A percentile compares a stretch with the other conserved stretches of the same genome.
phyloP scores from a whole-genome alignment of 2,329 filamentous ascomycete species.

The Blastomyces parvus region DNA sequence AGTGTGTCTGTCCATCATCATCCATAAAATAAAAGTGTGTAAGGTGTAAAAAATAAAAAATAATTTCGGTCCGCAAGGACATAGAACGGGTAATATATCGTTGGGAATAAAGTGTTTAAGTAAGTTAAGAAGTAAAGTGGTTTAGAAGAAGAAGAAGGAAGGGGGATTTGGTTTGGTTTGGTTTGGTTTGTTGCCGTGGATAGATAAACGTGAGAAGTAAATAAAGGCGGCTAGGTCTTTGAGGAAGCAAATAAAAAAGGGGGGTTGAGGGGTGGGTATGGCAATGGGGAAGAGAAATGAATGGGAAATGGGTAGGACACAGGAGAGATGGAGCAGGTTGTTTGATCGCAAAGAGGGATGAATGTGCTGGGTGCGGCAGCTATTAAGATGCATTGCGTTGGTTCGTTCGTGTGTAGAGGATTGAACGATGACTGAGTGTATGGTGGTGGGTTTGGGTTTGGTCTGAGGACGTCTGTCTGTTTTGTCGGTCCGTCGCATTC shows the following conservation, averaged over 20 bases:
- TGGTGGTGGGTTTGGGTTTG: neutral
- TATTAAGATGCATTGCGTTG: neutral
- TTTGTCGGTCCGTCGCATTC: neutral
- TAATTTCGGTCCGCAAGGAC: neutral
- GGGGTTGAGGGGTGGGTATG: neutral
- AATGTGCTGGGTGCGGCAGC: neutral
- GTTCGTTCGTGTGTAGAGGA: neutral
- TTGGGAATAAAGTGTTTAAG: neutral
- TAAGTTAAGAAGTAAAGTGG: neutral
- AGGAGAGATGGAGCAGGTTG: neutral
- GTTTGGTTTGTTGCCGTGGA: no score
- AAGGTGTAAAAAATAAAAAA: no score
- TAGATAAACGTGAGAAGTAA: neutral
- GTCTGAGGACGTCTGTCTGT: neutral
- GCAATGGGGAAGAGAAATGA: neutral
- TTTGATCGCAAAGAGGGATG: neutral
- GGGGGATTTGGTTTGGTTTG: no score
- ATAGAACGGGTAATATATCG: neutral
- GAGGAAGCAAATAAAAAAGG: neutral
- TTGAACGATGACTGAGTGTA: neutral
- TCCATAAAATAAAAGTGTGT: neutral
- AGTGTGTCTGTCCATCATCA: neutral
- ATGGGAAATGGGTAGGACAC: neutral
- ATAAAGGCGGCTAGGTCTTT: slow-evolving; percentile 1
- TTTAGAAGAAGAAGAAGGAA: neutral